A percentile compares a stretch with the other conserved stretches of the same genome.
phyloP scores from a whole-genome alignment of 1,139 yeast genomes.

The Yamadazyma jaroonii region DNA sequence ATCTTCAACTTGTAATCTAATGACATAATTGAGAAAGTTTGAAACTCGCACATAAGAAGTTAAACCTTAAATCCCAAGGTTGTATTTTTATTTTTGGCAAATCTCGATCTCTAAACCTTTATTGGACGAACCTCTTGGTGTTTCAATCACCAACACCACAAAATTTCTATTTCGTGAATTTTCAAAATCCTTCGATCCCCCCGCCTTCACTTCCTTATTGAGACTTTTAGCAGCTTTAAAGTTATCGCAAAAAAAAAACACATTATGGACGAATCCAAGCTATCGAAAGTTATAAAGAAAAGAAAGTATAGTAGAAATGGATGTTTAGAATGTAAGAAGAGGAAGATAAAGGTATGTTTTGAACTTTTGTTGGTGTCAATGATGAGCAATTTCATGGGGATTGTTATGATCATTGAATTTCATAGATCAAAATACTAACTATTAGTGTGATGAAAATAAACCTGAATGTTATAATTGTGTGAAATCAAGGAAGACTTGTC shows the following conservation, averaged over 20 bases:
- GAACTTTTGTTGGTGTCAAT: too few relatives aligned
- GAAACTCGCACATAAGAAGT: too few relatives aligned
- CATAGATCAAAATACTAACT: slow-evolving; percentile 7
- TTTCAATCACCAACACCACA: too few relatives aligned
- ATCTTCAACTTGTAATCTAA: slow-evolving; percentile 11
- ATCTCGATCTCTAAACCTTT: too few relatives aligned
- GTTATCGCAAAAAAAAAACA: slow-evolving; percentile 1
- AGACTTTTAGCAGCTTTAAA: not conserved
- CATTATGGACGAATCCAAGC: not conserved
- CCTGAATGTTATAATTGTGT: slow-evolving; percentile 15
- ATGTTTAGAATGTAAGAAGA: slow-evolving; percentile 15
- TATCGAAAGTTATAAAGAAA: slow-evolving; percentile 9
- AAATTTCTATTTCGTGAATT: too few relatives aligned
- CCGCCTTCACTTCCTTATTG: too few relatives aligned
- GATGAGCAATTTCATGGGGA: too few relatives aligned
- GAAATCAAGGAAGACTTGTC: slow-evolving; percentile 8
- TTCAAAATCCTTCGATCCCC: too few relatives aligned
- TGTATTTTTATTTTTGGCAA: too few relatives aligned
- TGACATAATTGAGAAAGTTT: slow-evolving; percentile 1
- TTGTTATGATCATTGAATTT: too few relatives aligned
- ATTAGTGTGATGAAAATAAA: slow-evolving; percentile 16
- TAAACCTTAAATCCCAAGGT: too few relatives aligned
- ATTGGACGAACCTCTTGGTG: too few relatives aligned
- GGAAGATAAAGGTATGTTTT: slow-evolving; percentile 17
- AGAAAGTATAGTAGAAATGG: slow-evolving; percentile 17